Evolutionary conservation across 2,329 filamentous ascomycete genomes (phyloP), one percentile per base, ranked within the genome.

Genomic region (Trichoderma gracile): DNA sequence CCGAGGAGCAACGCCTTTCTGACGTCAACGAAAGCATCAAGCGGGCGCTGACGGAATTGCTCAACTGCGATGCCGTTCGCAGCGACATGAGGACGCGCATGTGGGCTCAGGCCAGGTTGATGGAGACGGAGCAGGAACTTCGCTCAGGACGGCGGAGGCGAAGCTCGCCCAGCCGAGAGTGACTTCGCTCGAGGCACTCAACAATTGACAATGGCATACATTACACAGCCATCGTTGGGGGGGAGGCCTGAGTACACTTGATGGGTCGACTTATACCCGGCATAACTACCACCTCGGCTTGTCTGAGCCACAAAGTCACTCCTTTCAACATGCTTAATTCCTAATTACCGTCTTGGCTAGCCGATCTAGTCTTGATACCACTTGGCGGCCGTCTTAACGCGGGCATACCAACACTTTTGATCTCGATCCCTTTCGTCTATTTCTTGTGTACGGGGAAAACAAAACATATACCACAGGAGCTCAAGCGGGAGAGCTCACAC

Each of bases 1-100:
- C 76, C 19, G 82, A 84, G 70, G 82, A 86, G 71, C 79, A 81
- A 68, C 82, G 80, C 66, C 78, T 86, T 12, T 84, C 78, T 57
- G 78, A 82, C 67, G 81, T 86, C 73, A 86, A 85, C 73, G 84
- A 86, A 74, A 80, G 82, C 69, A 84, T 87, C 76, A 88, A 88
- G 76, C 80, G 84, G 38, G 82, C 84, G 2, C 72, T 88, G 69
- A 88, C 84, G 6, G 84, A 86, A 72, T 79, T 88, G 15, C 80
- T 88, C 69, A 88, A 87, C 75, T 86, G 83, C 74, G 81, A 84
- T 25, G 76, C 80, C 43, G 82, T 86, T 17, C 82, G 84, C 47
- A 74, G 73, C 52, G 82, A 86, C 66, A 74, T 76, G 30, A 76
- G 78, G 1, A 82, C 85, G 71, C 82, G 85, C 54, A 84, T 80